These are phyloP conservation scores for Aureobasidium sp. DNA, from an alignment of 2,329 filamentous ascomycete species.

Conservation along the genomic window DNA sequence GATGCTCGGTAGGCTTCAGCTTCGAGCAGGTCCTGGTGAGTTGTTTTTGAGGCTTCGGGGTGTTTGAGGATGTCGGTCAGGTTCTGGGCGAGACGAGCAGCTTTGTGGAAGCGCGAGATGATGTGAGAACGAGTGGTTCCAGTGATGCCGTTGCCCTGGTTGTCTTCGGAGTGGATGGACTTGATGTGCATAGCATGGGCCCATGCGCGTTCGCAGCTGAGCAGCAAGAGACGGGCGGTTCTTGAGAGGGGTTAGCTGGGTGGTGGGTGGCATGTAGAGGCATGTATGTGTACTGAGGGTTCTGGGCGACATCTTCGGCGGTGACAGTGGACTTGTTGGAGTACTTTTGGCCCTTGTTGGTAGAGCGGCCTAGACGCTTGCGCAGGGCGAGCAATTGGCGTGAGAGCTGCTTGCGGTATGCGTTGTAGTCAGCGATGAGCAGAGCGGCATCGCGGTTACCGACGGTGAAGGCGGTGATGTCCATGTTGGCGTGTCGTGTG, in stretches of 20 bases:
- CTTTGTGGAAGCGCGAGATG: slow-evolving; percentile 77
- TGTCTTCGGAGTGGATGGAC: slow-evolving; percentile 67
- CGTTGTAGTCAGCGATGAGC: slow-evolving; percentile 78
- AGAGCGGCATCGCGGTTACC: slow-evolving; percentile 74
- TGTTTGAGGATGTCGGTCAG: slow-evolving; percentile 60
- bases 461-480: slow-evolving; percentile 79
- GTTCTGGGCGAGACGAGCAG: slow-evolving; percentile 57
- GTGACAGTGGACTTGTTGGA: slow-evolving; percentile 61
- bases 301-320: slow-evolving; percentile 62
- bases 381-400: slow-evolving; percentile 74
- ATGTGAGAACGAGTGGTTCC: slow-evolving; percentile 80
- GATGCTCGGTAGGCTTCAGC: slow-evolving; percentile 74
- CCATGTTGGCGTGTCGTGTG: slow-evolving; percentile 42
- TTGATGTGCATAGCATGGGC: slow-evolving; percentile 96
- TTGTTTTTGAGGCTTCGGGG: slow-evolving; percentile 54
- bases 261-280: background rate
- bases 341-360: slow-evolving; percentile 81
- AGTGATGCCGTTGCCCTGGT: slow-evolving; percentile 61
- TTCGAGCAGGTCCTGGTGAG: slow-evolving; percentile 66
- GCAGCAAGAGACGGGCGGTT: slow-evolving; percentile 68
- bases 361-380: slow-evolving; percentile 76
- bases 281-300: slow-evolving; percentile 57
- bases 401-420: slow-evolving; percentile 71
- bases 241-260: slow-evolving; percentile 35
- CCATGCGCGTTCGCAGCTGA: slow-evolving; percentile 86